Evolutionary conservation across 129 eudicot genomes (phyloP).

Genomic region (Arctium minus): DNA sequence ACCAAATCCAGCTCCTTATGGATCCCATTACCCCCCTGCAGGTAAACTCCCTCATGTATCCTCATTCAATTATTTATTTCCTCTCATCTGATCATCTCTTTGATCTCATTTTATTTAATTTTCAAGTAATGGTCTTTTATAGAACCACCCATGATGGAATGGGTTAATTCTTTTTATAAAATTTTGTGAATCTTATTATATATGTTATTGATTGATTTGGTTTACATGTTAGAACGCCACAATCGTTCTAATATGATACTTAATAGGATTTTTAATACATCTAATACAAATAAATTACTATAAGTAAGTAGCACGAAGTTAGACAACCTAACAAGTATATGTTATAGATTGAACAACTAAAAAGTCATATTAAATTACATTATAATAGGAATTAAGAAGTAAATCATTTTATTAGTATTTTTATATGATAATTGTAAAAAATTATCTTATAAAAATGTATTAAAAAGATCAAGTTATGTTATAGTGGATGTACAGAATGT

Average conservation of each 20-base stretch:
- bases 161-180: neutral
- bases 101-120: neutral
- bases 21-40: conserved; percentile 54
- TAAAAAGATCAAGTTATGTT: too few relatives aligned
- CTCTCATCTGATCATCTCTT: neutral
- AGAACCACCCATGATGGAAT: too few relatives aligned
- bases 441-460: too few relatives aligned
- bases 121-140: neutral
- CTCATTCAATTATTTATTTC: neutral
- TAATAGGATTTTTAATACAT: neutral
- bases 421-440: too few relatives aligned
- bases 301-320: neutral
- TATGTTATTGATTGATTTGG: neutral
- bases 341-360: too few relatives aligned
- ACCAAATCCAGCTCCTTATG: conserved; percentile 26
- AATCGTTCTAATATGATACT: neutral
- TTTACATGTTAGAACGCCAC: neutral
- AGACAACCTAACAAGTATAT: neutral
- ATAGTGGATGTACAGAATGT: too few relatives aligned
- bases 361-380: too few relatives aligned
- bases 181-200: neutral
- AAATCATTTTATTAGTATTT: too few relatives aligned
- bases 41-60: conserved; percentile 29
- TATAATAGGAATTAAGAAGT: too few relatives aligned
- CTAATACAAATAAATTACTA: neutral